These are phyloP conservation scores for Sphagnum contortum DNA, from an alignment of 225 moss, liverwort and hornwort species.

Conservation along the genomic window DNA sequence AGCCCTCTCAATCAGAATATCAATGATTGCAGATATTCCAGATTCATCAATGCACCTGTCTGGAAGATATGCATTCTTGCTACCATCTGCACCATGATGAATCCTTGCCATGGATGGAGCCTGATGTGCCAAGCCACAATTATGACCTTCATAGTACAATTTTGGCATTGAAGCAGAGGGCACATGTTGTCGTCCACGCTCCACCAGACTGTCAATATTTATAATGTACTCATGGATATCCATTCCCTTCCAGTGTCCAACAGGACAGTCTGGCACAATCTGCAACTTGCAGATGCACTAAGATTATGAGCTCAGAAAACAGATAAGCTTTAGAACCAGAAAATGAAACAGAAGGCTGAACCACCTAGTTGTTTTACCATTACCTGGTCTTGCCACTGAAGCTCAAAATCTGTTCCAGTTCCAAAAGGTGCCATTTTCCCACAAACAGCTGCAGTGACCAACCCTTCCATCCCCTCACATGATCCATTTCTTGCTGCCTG, in stretches of 20 bases:
- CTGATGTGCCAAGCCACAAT: background rate
- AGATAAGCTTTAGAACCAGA: too few relatives aligned
- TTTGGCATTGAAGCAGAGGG: constrained; percentile 8
- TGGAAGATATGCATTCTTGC: constrained; percentile 5
- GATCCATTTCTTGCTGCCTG: constrained; percentile 55
- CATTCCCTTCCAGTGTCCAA: constrained; percentile 20
- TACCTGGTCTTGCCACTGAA: constrained; percentile 44
- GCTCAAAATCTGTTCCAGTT: constrained; percentile 55
- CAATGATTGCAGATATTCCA: background rate
- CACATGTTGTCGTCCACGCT: constrained; percentile 3
- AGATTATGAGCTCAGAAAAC: background rate
- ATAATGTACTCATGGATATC: constrained; percentile 30
- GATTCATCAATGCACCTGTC: constrained; percentile 4
- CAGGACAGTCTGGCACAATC: constrained; percentile 11
- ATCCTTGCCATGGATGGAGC: background rate
- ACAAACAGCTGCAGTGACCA: constrained; percentile 60
- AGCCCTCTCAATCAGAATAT: constrained; percentile 5
- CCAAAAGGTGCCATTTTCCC: constrained; percentile 63
- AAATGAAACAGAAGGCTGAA: too few relatives aligned
- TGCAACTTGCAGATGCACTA: constrained; percentile 10
- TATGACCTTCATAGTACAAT: constrained; percentile 3
- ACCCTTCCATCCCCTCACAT: constrained; percentile 53
- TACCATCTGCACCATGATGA: constrained; percentile 11
- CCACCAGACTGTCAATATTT: constrained; percentile 15
- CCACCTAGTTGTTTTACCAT: background rate